A percentile compares a stretch with the other conserved stretches of the same genome.
Conservation (phyloP, 1,284 basidiomycete species). For the Bjerkandera adusta region DNA sequence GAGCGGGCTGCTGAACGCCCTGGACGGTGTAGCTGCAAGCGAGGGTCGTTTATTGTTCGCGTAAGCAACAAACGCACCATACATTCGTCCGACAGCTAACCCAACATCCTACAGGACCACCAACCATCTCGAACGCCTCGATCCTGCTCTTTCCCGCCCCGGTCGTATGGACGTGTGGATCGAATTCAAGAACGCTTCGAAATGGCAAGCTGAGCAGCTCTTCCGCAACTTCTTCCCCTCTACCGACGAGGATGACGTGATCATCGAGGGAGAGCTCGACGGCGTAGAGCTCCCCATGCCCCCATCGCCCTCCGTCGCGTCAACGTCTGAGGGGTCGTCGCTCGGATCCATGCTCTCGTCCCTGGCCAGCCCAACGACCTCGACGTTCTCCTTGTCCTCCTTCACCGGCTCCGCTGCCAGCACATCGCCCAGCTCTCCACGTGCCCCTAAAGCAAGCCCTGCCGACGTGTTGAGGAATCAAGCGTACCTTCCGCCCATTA, state of each 20-base stretch:
- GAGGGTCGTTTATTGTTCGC: conserved; percentile 84
- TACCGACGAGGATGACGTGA: conserved; percentile 45
- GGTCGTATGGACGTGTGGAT: conserved; percentile 90
- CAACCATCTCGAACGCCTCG: conserved; percentile 81
- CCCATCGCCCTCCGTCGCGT: conserved; percentile 29
- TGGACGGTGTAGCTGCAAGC: conserved; percentile 84
- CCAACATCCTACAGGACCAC: conserved; percentile 51
- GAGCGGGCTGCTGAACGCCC: conserved; percentile 78
- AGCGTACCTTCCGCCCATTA: conserved; percentile 60
- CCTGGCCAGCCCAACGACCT: conserved; percentile 24
- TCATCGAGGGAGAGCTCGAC: conserved; percentile 48
- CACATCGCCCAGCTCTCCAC: conserved; percentile 12
- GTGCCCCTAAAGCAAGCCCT: conserved; percentile 21
- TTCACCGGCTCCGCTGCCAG: conserved; percentile 16
- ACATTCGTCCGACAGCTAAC: neutral
- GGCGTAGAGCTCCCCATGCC: conserved; percentile 42
- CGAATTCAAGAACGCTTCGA: conserved; percentile 81
- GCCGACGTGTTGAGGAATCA: conserved; percentile 49
- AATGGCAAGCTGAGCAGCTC: conserved; percentile 77
- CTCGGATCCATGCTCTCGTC: conserved; percentile 30
- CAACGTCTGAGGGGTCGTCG: conserved; percentile 27
- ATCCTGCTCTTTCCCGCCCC: conserved; percentile 80
- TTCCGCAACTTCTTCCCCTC: conserved; percentile 88
- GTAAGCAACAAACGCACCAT: conserved; percentile 37
- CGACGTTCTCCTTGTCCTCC: conserved; percentile 26